Evolutionary conservation across 192 early-diverging fungal genomes (phyloP).

Genomic region (Backusella morwellensis): DNA sequence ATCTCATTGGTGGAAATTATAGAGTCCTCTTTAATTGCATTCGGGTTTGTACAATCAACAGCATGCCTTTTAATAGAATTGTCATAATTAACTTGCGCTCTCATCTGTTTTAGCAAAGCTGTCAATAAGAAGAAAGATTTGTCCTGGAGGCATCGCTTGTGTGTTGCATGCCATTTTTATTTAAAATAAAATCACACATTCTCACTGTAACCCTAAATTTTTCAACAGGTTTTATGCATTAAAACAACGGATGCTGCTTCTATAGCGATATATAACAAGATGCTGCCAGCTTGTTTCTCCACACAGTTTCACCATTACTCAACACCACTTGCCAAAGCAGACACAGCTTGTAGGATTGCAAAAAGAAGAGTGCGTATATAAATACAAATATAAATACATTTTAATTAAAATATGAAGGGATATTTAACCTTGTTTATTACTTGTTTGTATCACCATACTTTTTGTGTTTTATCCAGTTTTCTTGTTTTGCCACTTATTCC

Average conservation of each 20-base stretch:
- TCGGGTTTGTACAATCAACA: no score
- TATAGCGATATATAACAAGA: not conserved
- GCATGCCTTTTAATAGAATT: no score
- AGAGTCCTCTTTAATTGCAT: no score
- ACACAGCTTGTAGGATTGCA: not conserved
- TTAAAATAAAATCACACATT: no score
- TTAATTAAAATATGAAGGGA: not conserved
- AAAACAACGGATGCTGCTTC: not conserved
- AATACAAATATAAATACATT: no score
- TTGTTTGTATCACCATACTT: constrained; percentile 6
- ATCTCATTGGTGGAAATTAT: no score
- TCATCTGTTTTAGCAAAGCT: no score
- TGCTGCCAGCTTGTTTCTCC: no score
- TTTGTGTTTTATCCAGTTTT: not conserved
- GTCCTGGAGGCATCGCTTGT: not conserved
- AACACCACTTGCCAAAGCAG: not conserved
- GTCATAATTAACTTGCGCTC: no score
- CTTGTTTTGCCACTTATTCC: not conserved
- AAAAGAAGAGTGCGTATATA: not conserved
- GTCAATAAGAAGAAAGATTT: not conserved
- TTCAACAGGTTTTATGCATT: not conserved
- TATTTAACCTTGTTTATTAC: not conserved
- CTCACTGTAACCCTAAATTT: not conserved
- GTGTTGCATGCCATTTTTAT: not conserved
- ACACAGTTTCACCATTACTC: not conserved